Evolutionary conservation across 2,329 filamentous ascomycete species (phyloP), one percentile per base, ranked within the genome.

Genomic region (Fusarium heterosporum): DNA sequence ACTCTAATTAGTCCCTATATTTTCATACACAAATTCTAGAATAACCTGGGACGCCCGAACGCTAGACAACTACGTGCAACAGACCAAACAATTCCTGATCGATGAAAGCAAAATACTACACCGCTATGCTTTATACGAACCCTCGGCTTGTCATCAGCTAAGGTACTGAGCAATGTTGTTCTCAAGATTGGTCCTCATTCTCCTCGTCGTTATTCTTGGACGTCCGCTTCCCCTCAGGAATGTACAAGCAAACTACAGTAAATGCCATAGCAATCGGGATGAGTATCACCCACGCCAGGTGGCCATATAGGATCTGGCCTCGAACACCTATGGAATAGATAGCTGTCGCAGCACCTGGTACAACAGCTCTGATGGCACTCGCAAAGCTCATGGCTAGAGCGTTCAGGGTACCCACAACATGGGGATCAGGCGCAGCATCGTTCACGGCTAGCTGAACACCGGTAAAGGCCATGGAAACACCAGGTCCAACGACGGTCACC

Each of bases 401-500:
- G 69, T 95, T 95, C 28, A 96, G 79, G 0, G 87, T 93, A 0
- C 89, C 91, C 11, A 95, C 80, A 1, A 87, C 85, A 40, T 82
- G 80, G 2, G 87, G 84, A 11, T 83, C 87, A 0, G 92, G 92
- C 0, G 89, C 84, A 3, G 91, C 86, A 58, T 94, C 90, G 75
- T 95, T 95, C 30, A 95, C 73, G 1, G 88, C 87, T 10, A 95
- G 86, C 79, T 94, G 91, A 1, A 89, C 84, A 3, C 83, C 88
- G 1, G 90, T 93, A 73, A 90, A 91, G 3, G 84, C 81, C 90
- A 92, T 93, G 47, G 83, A 84, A 0, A 92, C 85, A 2, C 88
- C 87, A 13, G 84, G 84, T 0, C 89, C 89, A 10, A 79, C 11
- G 0, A 91, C n/a, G 0, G 80, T 78, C 12, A 89, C 74, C 11